A percentile compares a stretch with the other conserved stretches of the same genome.
These are phyloP conservation scores for Microascus cirrosus DNA, from an alignment of 2,329 filamentous ascomycete species.

Conservation along the genomic window DNA sequence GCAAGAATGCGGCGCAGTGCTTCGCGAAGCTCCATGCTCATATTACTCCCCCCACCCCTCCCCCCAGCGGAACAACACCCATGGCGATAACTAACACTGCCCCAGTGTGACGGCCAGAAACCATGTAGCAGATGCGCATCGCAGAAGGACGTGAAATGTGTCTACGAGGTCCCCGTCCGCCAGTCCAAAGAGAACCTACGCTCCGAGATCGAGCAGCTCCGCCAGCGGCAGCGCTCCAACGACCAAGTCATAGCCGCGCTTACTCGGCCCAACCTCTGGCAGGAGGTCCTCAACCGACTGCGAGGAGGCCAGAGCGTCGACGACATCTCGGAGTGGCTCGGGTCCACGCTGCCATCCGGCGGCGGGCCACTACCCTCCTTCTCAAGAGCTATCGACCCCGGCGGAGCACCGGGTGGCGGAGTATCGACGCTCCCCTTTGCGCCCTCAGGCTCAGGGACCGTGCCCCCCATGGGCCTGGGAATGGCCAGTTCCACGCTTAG, in stretches of 20 bases:
- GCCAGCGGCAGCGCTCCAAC: conserved; percentile 39
- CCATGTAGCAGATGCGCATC: conserved; percentile 44
- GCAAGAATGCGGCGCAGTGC: too few species aligned
- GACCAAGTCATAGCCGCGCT: conserved; percentile 46
- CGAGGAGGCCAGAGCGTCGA: conserved; percentile 43
- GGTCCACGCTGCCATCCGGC: conserved; percentile 15
- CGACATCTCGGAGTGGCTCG: conserved; percentile 43
- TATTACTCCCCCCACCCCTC: neutral
- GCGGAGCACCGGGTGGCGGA: conserved; percentile 6
- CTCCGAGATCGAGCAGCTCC: conserved; percentile 46
- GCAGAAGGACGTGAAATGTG: conserved; percentile 43
- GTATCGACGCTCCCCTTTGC: conserved; percentile 16
- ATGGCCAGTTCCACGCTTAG: conserved; percentile 7
- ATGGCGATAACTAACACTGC: conserved; percentile 1
- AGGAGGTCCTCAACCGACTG: conserved; percentile 41
- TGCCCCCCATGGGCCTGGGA: conserved; percentile 19
- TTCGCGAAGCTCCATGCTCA: neutral
- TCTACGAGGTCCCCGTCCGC: conserved; percentile 52
- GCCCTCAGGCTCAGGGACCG: conserved; percentile 13
- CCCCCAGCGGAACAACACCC: neutral
- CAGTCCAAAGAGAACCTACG: conserved; percentile 53
- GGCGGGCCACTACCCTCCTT: too few species aligned
- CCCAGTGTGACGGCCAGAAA: conserved; percentile 46
- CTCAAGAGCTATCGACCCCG: conserved; percentile 3
- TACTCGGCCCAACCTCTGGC: conserved; percentile 35